Evolutionary conservation across 2,329 filamentous ascomycete species (phyloP), one percentile per base, ranked within the genome.

Genomic region (Penicillium digitatum): DNA sequence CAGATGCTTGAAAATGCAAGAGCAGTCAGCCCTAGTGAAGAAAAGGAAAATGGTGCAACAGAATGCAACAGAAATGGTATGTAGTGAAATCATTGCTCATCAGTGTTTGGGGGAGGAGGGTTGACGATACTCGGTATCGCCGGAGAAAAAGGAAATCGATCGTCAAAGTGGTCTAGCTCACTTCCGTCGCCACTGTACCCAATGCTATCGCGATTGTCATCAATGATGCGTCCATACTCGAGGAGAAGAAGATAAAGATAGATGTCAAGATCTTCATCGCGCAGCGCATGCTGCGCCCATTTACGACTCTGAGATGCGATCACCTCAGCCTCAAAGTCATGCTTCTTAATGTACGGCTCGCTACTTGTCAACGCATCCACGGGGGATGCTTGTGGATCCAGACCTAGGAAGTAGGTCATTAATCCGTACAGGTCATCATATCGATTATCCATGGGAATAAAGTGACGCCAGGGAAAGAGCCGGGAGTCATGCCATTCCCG

Each of bases 211-310:
- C 84, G 77, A 60, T 85, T 78, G 57, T 87, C 84, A 56, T 87
- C 84, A 59, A 85, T 80, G n/a, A 87, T 80, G 16, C 84, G 78
- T 24, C 78, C 84, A 56, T 87, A 87, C 64, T 84, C 85, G 44
- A 67, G 56, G n/a, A 65, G 62, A 40, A 68, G 66, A 63, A 72
- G 60, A 57, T 71, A 72, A 58, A 69, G 69, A 59, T 74, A 74
- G 8, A 83, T 84, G 73, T 89, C 86, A 73, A 89, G 83, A 66
- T 89, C 87, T 57, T 72, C 71, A 44, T 66, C 57, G 48, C 74
- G 69, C 29, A 77, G 55, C 12, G 69, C 69, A 38, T 68, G 66
- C 37, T 70, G 66, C 5, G 72, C 71, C 72, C 72, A 74, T 51
- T 72, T 69, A 27, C 68, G 60, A 14, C 71, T 66, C 43, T 73